Evolutionary conservation across 768 basidiomycete species (phyloP), one percentile per base, ranked within the genome.

Genomic region (Boletus pseudo-olivaceus): DNA sequence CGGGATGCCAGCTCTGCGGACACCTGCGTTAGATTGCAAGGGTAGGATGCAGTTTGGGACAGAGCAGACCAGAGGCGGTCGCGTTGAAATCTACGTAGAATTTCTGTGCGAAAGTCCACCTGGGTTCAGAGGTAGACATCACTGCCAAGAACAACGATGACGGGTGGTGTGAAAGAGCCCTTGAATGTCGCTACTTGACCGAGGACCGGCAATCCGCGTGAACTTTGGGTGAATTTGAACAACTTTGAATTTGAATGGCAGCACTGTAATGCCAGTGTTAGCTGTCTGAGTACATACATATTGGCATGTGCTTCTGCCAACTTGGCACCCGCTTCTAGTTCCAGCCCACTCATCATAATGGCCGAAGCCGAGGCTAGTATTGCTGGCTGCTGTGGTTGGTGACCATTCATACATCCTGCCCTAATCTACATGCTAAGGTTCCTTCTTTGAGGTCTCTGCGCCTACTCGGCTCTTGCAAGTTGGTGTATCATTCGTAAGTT

Each of bases 1-100:
- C 76, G 80, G 5, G 74, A 65, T 54, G 76, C 68, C 52, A 87
- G 64, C 53, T 80, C 84, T 86, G 63, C 61, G 41, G 52, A 53
- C 23, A 44, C 39, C 12, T 37, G 49, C 35, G 44, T 69, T 38
- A 72, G 57, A 54, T 39, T 19, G 40, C 20, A n/a, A 49, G n/a
- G 7, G 29, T 23, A 49, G 5, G 5, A 45, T n/a, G 23, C 11
- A 20, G 26, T 9, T 37, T 14, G 11, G 15, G 9, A 8, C 6
- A 39, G 41, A 34, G 30, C 67, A 53, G 34, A 70, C 69, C 69
- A 42, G 68, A 69, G 35, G 56, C 59, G 10, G 56, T 45, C 2
- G n/a, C 52, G 34, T 60, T 65, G 47, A 70, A 70, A 38, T 67
- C 59, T 5, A 37, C 51, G 7, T 43, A 60, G 30, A 72, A 70